A percentile compares a stretch with the other conserved stretches of the same genome.
These are phyloP conservation scores for Pythium brassicae DNA, from an alignment of 352 stramenopile genomes.

Conservation along the genomic window DNA sequence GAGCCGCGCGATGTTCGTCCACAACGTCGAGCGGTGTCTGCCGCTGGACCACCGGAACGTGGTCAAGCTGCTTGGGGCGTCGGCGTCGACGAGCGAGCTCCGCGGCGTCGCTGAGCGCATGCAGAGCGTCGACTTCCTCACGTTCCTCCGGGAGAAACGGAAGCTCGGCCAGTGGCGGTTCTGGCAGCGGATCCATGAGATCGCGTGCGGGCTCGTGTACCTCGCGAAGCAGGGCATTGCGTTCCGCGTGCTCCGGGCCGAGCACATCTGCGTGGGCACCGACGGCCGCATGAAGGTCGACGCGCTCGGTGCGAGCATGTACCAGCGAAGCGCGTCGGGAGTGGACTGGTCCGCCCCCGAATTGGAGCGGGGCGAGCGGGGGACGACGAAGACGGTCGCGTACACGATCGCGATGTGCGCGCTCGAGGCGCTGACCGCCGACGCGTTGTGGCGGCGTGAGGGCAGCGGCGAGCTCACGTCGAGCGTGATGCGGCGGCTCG, in stretches of 20 bases:
- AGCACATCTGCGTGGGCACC: not conserved
- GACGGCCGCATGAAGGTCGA: not conserved
- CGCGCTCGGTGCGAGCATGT: not conserved
- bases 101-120: not conserved
- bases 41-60: not conserved
- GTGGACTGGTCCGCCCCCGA: constrained; percentile 5
- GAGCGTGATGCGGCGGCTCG: not conserved
- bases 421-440: not conserved
- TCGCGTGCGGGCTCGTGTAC: not conserved
- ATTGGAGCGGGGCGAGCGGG: not conserved
- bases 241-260: not conserved
- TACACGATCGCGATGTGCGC: constrained; percentile 3
- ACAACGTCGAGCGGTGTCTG: not conserved
- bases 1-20: no score
- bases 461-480: not conserved
- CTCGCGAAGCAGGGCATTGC: not conserved
- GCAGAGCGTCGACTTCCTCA: not conserved
- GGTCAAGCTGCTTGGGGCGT: no score
- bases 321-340: not conserved
- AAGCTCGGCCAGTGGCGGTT: not conserved
- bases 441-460: not conserved
- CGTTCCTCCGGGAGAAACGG: not conserved
- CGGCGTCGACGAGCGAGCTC: not conserved
- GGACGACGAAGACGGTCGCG: not conserved
- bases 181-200: not conserved